Evolutionary conservation across 768 basidiomycete genomes (phyloP).

Genomic region (Boletus rubropictus): DNA sequence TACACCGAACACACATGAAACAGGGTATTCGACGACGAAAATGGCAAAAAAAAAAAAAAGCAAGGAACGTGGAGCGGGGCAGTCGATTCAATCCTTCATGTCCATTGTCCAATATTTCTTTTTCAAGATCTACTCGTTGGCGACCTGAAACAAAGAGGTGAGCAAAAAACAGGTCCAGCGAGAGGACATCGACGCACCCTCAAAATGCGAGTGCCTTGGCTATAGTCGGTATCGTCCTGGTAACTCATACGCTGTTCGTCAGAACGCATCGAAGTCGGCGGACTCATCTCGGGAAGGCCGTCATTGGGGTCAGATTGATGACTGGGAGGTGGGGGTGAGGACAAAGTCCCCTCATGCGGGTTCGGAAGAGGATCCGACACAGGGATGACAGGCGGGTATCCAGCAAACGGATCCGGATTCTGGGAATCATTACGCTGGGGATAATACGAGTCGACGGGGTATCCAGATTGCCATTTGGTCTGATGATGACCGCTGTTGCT

Average conservation of each 20-base stretch:
- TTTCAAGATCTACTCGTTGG: slow-evolving; percentile 9
- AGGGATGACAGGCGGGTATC: slow-evolving; percentile 15
- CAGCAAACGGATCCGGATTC: slow-evolving; percentile 28
- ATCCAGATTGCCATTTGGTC: slow-evolving; percentile 22
- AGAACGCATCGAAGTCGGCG: slow-evolving; percentile 2
- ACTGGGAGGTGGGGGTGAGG: slow-evolving; percentile 11
- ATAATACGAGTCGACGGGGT: slow-evolving; percentile 20
- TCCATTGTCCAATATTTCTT: neutral
- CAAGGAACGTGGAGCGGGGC: neutral
- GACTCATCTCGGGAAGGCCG: slow-evolving; percentile 1
- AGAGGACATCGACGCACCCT: slow-evolving; percentile 21
- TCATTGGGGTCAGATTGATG: slow-evolving; percentile 14
- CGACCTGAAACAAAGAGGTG: slow-evolving; percentile 7
- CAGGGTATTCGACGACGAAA: slow-evolving; percentile 1
- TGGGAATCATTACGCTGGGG: slow-evolving; percentile 21
- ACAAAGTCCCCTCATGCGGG: slow-evolving; percentile 9
- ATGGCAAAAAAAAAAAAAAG: neutral
- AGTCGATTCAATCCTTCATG: neutral
- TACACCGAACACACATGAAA: neutral
- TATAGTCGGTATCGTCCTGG: slow-evolving; percentile 27
- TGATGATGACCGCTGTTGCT: slow-evolving; percentile 10
- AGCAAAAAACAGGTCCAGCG: neutral
- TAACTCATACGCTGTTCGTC: slow-evolving; percentile 29
- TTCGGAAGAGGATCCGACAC: slow-evolving; percentile 13
- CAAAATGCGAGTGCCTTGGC: slow-evolving; percentile 23